phyloP scores from a whole-genome alignment of 1,284 basidiomycete species.

The Agaricales sp. region DNA sequence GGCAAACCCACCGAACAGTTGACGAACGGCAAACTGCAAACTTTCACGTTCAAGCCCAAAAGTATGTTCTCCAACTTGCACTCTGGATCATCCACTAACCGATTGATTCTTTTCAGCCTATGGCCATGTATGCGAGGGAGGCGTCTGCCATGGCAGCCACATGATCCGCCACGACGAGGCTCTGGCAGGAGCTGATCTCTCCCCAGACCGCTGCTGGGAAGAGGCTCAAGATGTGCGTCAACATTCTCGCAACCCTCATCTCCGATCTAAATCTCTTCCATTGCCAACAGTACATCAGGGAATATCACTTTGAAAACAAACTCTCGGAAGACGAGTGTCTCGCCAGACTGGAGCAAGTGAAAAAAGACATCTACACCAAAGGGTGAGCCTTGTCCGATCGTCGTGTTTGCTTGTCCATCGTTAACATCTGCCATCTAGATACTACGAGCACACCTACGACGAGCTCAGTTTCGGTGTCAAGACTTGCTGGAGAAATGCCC shows the following conservation, averaged over 20 bases:
- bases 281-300: neutral
- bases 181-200: neutral
- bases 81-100: too few species aligned
- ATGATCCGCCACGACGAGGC: neutral
- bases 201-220: neutral
- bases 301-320: neutral
- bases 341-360: neutral
- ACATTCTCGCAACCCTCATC: neutral
- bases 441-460: neutral
- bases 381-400: neutral
- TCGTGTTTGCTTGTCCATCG: neutral
- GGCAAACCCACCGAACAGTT: neutral
- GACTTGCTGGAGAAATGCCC: constrained; percentile 1
- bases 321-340: neutral
- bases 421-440: neutral
- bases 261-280: neutral
- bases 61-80: neutral
- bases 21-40: neutral
- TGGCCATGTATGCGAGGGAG: neutral
- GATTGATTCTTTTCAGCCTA: neutral
- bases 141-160: constrained; percentile 1
- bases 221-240: neutral
- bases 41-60: neutral
- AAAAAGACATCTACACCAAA: neutral
- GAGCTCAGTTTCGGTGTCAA: constrained; percentile 1